Conservation (phyloP, 805 yeast genomes). For the Cyberlindnera maritima region DNA sequence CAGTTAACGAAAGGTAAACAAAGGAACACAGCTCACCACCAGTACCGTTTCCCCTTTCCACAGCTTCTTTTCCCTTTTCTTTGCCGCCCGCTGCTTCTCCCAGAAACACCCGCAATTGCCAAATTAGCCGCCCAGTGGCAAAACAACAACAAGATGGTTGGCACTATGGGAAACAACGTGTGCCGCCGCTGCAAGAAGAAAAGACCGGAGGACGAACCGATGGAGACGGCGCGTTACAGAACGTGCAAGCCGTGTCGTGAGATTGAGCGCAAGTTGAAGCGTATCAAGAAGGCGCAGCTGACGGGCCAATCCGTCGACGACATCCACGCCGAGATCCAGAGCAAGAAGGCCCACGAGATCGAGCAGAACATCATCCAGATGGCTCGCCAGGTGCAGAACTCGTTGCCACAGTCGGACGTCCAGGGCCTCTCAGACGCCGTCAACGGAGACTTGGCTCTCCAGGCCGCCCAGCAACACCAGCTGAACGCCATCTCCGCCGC, state of each 20-base stretch:
- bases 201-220: conserved; percentile 29
- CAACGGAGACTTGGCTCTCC: conserved; percentile 1
- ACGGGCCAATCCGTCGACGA: conserved; percentile 16
- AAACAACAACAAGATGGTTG: conserved; percentile 9
- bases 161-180: conserved; percentile 14
- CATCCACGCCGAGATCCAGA: conserved; percentile 11
- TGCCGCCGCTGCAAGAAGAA: conserved; percentile 32
- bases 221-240: conserved; percentile 31
- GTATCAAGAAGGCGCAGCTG: conserved; percentile 22
- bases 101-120: not conserved
- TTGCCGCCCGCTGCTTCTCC: no score
- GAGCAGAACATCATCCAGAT: conserved; percentile 21
- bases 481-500: conserved; percentile 10
- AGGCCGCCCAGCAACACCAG: conserved; percentile 11
- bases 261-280: conserved; percentile 26
- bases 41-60: no score
- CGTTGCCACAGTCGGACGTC: conserved; percentile 13
- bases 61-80: no score
- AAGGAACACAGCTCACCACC: no score
- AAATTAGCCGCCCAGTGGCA: not conserved
- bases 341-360: conserved; percentile 17
- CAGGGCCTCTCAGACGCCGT: conserved; percentile 12
- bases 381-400: conserved; percentile 16
- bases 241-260: conserved; percentile 31
- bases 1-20: no score